A percentile compares a stretch with the other conserved stretches of the same genome.
Evolutionary conservation across 2,329 filamentous ascomycete genomes (phyloP).

Genomic region (Cladophialophora psammophila): DNA sequence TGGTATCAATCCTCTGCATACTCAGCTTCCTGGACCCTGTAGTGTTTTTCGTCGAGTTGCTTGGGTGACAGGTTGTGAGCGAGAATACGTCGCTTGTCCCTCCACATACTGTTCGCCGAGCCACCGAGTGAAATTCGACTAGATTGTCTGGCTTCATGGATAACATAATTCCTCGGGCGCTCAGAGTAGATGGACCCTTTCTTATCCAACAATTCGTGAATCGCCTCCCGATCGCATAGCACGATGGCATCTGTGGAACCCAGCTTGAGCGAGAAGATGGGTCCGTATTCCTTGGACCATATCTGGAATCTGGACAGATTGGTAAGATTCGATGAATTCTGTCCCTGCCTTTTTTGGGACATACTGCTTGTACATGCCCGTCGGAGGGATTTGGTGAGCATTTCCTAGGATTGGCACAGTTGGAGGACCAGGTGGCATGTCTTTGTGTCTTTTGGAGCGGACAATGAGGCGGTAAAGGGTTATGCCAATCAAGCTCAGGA

Average conservation of each 20-base stretch:
- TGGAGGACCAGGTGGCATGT: too few species aligned
- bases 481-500: too few species aligned
- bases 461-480: too few species aligned
- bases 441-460: too few species aligned
- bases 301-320: slow-evolving; percentile 43
- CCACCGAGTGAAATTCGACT: not conserved
- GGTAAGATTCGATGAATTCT: slow-evolving; percentile 33
- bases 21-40: slow-evolving; percentile 7
- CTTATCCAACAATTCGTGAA: slow-evolving; percentile 51
- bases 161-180: slow-evolving; percentile 31
- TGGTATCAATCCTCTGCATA: not conserved
- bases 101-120: slow-evolving; percentile 10
- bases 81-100: slow-evolving; percentile 2
- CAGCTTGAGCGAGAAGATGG: slow-evolving; percentile 55
- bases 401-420: not conserved
- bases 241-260: slow-evolving; percentile 49
- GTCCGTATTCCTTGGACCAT: slow-evolving; percentile 47
- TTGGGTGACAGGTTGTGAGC: slow-evolving; percentile 14
- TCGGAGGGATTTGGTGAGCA: not conserved
- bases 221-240: slow-evolving; percentile 49
- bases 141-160: slow-evolving; percentile 6
- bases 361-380: not conserved
- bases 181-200: slow-evolving; percentile 49
- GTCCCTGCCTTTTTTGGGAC: not conserved
- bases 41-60: slow-evolving; percentile 7